Evolutionary conservation across 2,329 filamentous ascomycete genomes (phyloP), one percentile per base, ranked within the genome.

Genomic region (Aspergillus alliaceus): DNA sequence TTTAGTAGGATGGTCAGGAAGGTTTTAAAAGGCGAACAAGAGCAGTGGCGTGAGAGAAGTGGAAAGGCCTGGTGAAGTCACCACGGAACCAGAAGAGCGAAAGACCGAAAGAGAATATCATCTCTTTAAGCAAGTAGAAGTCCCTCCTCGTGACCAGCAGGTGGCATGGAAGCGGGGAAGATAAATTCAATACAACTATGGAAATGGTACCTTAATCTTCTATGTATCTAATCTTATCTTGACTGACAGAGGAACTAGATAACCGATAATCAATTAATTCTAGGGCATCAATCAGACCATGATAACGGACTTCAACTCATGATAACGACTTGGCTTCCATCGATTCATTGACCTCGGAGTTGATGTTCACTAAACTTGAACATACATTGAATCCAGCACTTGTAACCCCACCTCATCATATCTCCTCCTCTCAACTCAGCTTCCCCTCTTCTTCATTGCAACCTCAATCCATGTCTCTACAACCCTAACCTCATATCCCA

Each of bases 381-480:
- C n/a, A n/a, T n/a, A n/a, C n/a, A n/a, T n/a, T n/a, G n/a, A n/a
- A n/a, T n/a, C n/a, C n/a, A n/a, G n/a, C n/a, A n/a, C n/a, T 20
- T n/a, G 29, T n/a, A 22, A 24, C 31, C 22, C 27, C 34, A 35
- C 34, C 47, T 29, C 31, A n/a, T 49, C 27, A 34, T 29, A n/a
- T n/a, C n/a, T n/a, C n/a, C n/a, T n/a, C n/a, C n/a, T n/a, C n/a
- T n/a, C n/a, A n/a, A n/a, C n/a, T 52, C 49, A 22, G 6, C 49
- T 52, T 39, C 34, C 51, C 47, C 52, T 51, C 48, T 37, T 54
- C 24, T 39, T 32, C 49, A 40, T 29, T 52, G 49, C n/a, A 52
- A 52, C 49, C 12, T 52, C 49, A n/a, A 15, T 27, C 25, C 31
- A 18, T 47, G n/a, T n/a, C n/a, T n/a, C n/a, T n/a, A n/a, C n/a